Percentiles rank a stretch among this genome's conserved stretches.
Conservation (phyloP, 2,329 filamentous ascomycete genomes). For the Stylonectria norvegica region DNA sequence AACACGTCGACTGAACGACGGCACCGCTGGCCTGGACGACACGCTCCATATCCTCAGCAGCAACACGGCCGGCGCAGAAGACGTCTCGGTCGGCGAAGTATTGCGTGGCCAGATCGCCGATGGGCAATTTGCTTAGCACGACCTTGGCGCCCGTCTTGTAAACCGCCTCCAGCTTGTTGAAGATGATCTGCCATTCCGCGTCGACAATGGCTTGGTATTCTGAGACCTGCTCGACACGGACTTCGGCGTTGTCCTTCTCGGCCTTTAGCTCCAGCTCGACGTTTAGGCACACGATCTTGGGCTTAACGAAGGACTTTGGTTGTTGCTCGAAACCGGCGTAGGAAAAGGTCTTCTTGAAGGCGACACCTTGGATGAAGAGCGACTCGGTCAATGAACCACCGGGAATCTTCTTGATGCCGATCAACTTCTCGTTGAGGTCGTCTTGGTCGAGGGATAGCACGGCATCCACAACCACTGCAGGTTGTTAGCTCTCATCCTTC, state of each 20-base stretch:
- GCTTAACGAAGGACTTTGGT: conserved; percentile 89
- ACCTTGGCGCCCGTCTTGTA: conserved; percentile 95
- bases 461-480: conserved; percentile 92
- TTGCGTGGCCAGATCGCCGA: conserved; percentile 95
- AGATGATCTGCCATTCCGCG: conserved; percentile 99
- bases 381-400: conserved; percentile 95
- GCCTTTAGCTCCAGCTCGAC: conserved; percentile 98
- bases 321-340: conserved; percentile 99
- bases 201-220: conserved; percentile 99
- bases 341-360: conserved; percentile 99
- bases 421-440: conserved; percentile 95
- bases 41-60: conserved; percentile 89
- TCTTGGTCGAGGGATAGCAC: conserved; percentile 94
- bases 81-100: conserved; percentile 97
- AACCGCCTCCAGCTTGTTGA: conserved; percentile 95
- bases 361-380: conserved; percentile 94
- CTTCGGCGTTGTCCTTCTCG: conserved; percentile 98
- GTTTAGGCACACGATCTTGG: conserved; percentile 95
- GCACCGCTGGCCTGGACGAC: conserved; percentile 93
- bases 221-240: conserved; percentile 95
- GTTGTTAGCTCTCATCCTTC: conserved; percentile 25
- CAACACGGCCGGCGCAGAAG: conserved; percentile 94
- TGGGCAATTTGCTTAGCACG: conserved; percentile 93
- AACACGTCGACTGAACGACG: conserved; percentile 91
- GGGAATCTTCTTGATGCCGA: conserved; percentile 97